Evolutionary conservation across 306 rosid genomes (phyloP).

Genomic region (Cucurbita ficifolia): DNA sequence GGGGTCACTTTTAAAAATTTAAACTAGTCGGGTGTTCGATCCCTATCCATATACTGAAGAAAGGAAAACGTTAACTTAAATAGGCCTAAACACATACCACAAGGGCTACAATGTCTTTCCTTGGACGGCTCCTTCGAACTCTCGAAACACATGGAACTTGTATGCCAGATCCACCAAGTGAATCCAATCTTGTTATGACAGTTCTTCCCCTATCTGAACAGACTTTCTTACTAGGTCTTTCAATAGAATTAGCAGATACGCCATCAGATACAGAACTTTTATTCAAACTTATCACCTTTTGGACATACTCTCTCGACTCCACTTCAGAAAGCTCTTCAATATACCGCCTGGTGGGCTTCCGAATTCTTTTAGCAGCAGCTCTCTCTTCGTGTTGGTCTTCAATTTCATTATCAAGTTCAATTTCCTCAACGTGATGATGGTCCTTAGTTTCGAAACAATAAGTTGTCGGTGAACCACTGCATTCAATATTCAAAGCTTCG

Average conservation of each 20-base stretch:
- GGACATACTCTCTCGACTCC: constrained; percentile 48
- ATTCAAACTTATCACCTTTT: constrained; percentile 25
- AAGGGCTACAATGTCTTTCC: constrained; percentile 57
- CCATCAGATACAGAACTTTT: constrained; percentile 27
- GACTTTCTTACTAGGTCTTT: constrained; percentile 30
- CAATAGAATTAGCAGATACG: constrained; percentile 21
- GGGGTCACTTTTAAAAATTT: background rate
- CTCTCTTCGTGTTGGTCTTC: constrained; percentile 38
- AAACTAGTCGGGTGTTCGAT: background rate
- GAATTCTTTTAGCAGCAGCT: constrained; percentile 67
- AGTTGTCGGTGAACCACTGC: constrained; percentile 28
- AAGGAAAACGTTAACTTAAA: background rate
- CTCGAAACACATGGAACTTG: constrained; percentile 79
- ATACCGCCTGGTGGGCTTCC: constrained; percentile 91
- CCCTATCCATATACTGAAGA: background rate
- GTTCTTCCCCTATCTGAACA: constrained; percentile 40
- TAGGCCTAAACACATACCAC: constrained; percentile 34
- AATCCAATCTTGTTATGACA: constrained; percentile 50
- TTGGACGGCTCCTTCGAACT: constrained; percentile 87
- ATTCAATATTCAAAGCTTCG: constrained; percentile 19
- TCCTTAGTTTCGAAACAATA: constrained; percentile 28
- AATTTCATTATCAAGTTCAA: constrained; percentile 34
- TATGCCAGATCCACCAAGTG: constrained; percentile 69
- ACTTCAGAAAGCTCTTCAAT: constrained; percentile 91
- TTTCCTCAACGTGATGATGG: constrained; percentile 26